phyloP scores from a whole-genome alignment of 2,329 filamentous ascomycete species.

The Aureobasidium sp. region DNA sequence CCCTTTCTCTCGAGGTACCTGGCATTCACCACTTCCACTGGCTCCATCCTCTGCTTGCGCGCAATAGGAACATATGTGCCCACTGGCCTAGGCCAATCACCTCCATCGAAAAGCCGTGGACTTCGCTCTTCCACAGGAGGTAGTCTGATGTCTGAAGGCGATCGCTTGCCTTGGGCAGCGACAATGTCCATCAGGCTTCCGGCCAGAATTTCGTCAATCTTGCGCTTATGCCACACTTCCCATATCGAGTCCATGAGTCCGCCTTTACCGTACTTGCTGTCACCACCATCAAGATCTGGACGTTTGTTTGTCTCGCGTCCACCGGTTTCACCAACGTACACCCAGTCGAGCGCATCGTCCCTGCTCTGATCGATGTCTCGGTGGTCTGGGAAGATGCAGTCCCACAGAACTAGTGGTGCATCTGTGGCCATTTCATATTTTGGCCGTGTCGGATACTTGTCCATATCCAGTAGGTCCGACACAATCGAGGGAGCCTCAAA shows the following conservation, averaged over 20 bases:
- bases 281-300: constrained; percentile 35
- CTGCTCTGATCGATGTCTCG: constrained; percentile 31
- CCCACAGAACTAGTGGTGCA: constrained; percentile 86
- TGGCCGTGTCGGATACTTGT: constrained; percentile 66
- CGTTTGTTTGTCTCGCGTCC: constrained; percentile 29
- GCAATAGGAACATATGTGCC: constrained; percentile 54
- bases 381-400: constrained; percentile 64
- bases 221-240: constrained; percentile 72
- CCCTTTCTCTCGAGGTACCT: constrained; percentile 50
- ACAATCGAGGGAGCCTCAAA: constrained; percentile 71
- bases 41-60: constrained; percentile 49
- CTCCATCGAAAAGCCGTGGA: constrained; percentile 53
- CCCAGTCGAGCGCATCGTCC: constrained; percentile 65
- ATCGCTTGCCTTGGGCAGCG: constrained; percentile 34
- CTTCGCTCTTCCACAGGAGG: constrained; percentile 27
- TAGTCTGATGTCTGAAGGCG: constrained; percentile 13
- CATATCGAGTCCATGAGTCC: constrained; percentile 71
- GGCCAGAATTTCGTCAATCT: constrained; percentile 84
- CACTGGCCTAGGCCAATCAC: constrained; percentile 45
- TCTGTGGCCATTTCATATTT: constrained; percentile 88
- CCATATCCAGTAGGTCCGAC: constrained; percentile 65
- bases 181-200: constrained; percentile 63
- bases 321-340: constrained; percentile 65
- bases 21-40: constrained; percentile 56
- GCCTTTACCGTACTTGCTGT: constrained; percentile 56